A percentile compares a stretch with the other conserved stretches of the same genome.
Evolutionary conservation across 345 rosid species (phyloP).

Genomic region (Mercurialis annua): DNA sequence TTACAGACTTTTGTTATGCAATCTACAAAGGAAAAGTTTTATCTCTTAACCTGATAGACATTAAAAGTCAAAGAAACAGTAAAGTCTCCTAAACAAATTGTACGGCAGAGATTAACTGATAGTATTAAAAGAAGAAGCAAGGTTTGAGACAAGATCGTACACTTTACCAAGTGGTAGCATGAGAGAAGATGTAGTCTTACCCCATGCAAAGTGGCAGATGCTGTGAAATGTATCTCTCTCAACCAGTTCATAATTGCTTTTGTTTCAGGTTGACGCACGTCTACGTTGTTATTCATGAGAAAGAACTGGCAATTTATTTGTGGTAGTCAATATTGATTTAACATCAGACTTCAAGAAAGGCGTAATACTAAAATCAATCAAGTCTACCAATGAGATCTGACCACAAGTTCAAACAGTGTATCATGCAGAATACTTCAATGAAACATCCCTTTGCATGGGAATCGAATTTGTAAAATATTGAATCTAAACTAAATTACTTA

Average conservation of each 20-base stretch:
- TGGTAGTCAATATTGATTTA: constrained; percentile 18
- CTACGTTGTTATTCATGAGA: constrained; percentile 56
- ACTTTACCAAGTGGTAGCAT: constrained; percentile 11
- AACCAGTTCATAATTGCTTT: constrained; percentile 82
- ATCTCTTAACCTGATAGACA: background rate
- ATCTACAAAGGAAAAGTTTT: too few species aligned
- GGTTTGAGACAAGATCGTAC: background rate
- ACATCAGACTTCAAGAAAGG: constrained; percentile 17
- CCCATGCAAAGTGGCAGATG: constrained; percentile 94
- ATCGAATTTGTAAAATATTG: background rate
- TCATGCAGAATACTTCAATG: background rate
- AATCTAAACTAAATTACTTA: background rate
- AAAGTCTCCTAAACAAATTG: too few species aligned
- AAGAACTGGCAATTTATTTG: constrained; percentile 57
- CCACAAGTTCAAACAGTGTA: background rate
- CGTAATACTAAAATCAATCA: background rate
- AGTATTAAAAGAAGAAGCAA: background rate
- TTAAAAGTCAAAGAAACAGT: background rate
- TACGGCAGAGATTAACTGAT: too few species aligned
- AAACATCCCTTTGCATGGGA: background rate
- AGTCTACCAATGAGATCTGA: background rate
- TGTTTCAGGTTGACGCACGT: constrained; percentile 80
- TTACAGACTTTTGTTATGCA: too few species aligned
- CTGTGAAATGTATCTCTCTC: constrained; percentile 67
- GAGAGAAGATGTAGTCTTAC: constrained; percentile 34